These are phyloP conservation scores for Aspergillaceae sp. DNA, from an alignment of 2,329 filamentous ascomycete species.

Conservation along the genomic window DNA sequence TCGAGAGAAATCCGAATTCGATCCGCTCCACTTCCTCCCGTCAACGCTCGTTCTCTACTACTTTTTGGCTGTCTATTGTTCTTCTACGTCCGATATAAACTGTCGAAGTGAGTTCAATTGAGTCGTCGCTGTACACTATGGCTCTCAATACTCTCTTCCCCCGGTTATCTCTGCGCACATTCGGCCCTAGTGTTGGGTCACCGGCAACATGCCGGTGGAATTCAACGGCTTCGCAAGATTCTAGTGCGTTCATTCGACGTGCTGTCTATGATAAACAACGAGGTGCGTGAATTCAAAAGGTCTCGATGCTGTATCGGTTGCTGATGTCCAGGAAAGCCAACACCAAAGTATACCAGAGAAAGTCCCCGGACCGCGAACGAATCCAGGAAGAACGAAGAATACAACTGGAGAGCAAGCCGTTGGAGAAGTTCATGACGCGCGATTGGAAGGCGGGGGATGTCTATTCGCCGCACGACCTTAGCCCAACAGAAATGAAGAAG, in stretches of 20 bases:
- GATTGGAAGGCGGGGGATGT: conserved; percentile 72
- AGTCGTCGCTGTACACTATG: conserved; percentile 13
- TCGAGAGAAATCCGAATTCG: conserved; percentile 18
- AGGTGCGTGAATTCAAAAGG: conserved; percentile 9
- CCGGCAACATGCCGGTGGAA: conserved; percentile 25
- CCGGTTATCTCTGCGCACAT: conserved; percentile 18
- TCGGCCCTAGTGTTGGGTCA: conserved; percentile 11
- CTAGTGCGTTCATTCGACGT: conserved; percentile 16
- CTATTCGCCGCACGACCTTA: conserved; percentile 84
- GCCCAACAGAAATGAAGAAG: conserved; percentile 67
- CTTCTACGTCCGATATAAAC: too few species aligned
- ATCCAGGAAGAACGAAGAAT: conserved; percentile 24
- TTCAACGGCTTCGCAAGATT: conserved; percentile 23
- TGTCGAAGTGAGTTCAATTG: not conserved
- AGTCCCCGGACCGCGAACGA: conserved; percentile 11
- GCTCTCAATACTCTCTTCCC: conserved; percentile 21
- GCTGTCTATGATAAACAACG: conserved; percentile 4
- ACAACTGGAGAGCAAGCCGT: conserved; percentile 27
- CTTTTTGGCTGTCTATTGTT: not conserved
- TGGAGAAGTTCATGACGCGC: conserved; percentile 46
- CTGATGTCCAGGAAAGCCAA: too few species aligned
- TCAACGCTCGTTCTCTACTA: not conserved
- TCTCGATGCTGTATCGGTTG: too few species aligned
- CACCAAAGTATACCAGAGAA: not conserved
- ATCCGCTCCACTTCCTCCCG: conserved; percentile 6